Percentiles rank a stretch among this genome's conserved stretches.
phyloP scores from a whole-genome alignment of 192 early-diverging fungal species.

The Gigaspora rosea region DNA sequence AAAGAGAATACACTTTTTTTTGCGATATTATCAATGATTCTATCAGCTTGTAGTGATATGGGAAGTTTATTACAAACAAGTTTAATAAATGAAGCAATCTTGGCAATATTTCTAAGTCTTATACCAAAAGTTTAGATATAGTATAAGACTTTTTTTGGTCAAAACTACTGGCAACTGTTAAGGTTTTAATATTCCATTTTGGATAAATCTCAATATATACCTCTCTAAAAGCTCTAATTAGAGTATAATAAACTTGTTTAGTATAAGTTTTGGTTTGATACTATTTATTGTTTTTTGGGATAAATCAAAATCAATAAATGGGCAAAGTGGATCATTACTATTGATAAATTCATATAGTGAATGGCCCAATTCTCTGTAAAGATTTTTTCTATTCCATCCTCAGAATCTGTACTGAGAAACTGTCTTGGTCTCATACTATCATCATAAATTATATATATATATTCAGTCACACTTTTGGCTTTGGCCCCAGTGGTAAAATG shows the following conservation, averaged over 20 bases:
- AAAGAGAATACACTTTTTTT: constrained; percentile 10
- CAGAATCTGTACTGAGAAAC: neutral
- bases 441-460: neutral
- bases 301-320: constrained; percentile 20
- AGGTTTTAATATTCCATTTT: neutral
- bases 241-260: too few relatives aligned
- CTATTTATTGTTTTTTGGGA: neutral
- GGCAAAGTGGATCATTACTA: constrained; percentile 6
- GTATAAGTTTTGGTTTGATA: constrained; percentile 8
- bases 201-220: neutral
- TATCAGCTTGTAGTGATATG: neutral
- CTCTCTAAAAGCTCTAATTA: too few relatives aligned
- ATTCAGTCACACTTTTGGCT: neutral
- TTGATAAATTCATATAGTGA: constrained; percentile 16
- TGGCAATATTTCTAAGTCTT: neutral
- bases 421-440: neutral
- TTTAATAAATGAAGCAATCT: neutral
- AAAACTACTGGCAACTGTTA: constrained; percentile 5
- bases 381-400: neutral
- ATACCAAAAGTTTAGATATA: neutral
- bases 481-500: neutral
- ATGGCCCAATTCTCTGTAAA: neutral
- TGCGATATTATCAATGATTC: neutral
- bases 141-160: neutral
- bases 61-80: constrained; percentile 6